Evolutionary conservation across 1,284 basidiomycete genomes (phyloP), one percentile per base, ranked within the genome.

Genomic region (Trichosporon coremiiforme): DNA sequence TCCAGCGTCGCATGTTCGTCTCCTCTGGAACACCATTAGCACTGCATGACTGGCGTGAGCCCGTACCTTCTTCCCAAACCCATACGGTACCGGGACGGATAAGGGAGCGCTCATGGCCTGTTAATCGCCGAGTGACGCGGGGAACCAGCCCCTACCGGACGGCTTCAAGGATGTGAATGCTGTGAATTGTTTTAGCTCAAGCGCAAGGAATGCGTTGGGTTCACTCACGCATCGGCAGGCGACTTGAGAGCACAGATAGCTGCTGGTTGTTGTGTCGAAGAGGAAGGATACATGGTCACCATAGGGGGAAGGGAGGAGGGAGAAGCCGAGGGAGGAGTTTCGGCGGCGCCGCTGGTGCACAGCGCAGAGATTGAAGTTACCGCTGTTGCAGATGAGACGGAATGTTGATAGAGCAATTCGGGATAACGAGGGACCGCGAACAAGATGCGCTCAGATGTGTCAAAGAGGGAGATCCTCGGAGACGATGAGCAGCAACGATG

Each of bases 11-110:
- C 84, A 86, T 86, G 69, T 81, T 82, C 0, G 80, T 82, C 69
- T 83, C 82, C 72, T 81, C 82, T 80, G 69, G 5, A 65, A 13
- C 12, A 35, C 5, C 5, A 55, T 67, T 13, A 70, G 65, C 53
- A 53, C 47, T 29, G 45, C 35, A 50, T 20, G 17, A 31, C 8
- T 4, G 13, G 8, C 20, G 41, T 12, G 22, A 47, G 12, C 12
- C 91, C 84, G 94, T 91, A 80, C 93, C 90, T 86, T 97, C 95
- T 83, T 98, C 94, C 82, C 97, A 98, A 70, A 98, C 95, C 81
- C 97, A 98, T 45, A 98, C 93, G 15, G 92, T 92, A 70, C 95
- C 95, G 4, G 92, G 94, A 2, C 89, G 88, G 80, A 98, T 96
- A 88, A 94, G 91, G 77, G 90, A 90, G 70, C 92, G 88, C 83